Conservation (phyloP, 2,329 filamentous ascomycete genomes). For the Claviceps paspali region DNA sequence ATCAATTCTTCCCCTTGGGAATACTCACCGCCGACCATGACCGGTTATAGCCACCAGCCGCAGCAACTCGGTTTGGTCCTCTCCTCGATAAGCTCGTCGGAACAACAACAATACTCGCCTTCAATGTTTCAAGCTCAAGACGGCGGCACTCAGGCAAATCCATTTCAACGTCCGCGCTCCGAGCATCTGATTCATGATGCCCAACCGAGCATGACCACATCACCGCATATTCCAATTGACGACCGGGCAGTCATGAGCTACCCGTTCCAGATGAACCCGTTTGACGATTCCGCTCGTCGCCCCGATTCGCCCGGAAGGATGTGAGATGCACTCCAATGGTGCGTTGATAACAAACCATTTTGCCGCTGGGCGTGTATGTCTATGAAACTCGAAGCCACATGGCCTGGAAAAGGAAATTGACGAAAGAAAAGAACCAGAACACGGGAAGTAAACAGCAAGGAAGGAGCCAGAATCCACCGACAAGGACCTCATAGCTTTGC, state of each 20-base stretch:
- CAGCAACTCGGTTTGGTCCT: conserved; percentile 4
- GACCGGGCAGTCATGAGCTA: conserved; percentile 12
- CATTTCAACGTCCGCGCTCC: conserved; percentile 8
- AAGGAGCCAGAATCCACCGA: too few species aligned
- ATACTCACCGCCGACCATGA: conserved; percentile 12
- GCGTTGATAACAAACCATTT: background rate
- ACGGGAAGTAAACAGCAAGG: too few species aligned
- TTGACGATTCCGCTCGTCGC: conserved; percentile 9
- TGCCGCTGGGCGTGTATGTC: too few species aligned
- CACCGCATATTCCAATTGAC: conserved; percentile 10
- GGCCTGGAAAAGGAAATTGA: too few species aligned
- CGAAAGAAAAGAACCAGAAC: too few species aligned
- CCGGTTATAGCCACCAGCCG: conserved; percentile 12
- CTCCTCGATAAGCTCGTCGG: conserved; percentile 2
- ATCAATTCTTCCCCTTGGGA: conserved; percentile 20
- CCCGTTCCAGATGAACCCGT: conserved; percentile 12
- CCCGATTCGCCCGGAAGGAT: conserved; percentile 10
- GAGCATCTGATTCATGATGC: conserved; percentile 12
- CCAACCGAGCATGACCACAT: conserved; percentile 8
- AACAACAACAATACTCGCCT: conserved; percentile 4
- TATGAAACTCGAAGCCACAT: too few species aligned
- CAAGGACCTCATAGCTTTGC: too few species aligned
- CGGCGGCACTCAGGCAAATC: conserved; percentile 1
- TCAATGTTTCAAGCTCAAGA: conserved; percentile 2
- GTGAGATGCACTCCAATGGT: conserved; percentile 8